Evolutionary conservation across 176 grass and related monocot genomes (phyloP).

Genomic region (Poa pratensis): DNA sequence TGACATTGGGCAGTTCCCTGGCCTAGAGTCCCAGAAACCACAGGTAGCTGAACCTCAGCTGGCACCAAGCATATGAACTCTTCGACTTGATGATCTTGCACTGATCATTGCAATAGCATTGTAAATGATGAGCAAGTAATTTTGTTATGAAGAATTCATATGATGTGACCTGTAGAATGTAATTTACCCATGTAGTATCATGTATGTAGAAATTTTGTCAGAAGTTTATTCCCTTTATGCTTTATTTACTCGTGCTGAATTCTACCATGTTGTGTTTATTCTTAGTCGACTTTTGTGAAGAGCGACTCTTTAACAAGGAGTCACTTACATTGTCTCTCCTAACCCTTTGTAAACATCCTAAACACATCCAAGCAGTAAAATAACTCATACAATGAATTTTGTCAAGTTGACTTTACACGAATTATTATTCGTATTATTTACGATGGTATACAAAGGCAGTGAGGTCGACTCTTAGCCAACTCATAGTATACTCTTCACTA

Average conservation of each 20-base stretch:
- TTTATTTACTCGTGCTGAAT: neutral
- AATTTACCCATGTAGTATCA: neutral
- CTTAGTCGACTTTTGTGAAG: too few relatives aligned
- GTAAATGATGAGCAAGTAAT: slow-evolving; percentile 44
- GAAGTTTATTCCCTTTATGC: neutral
- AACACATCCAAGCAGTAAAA: too few relatives aligned
- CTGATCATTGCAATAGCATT: slow-evolving; percentile 37
- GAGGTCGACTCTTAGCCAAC: too few relatives aligned
- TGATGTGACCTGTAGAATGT: slow-evolving; percentile 23
- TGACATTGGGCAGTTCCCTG: slow-evolving; percentile 89
- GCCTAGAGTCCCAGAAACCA: slow-evolving; percentile 53
- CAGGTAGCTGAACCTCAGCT: slow-evolving; percentile 53
- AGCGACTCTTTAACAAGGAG: too few relatives aligned
- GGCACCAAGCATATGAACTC: slow-evolving; percentile 25
- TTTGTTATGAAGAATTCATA: neutral
- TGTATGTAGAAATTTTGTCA: slow-evolving; percentile 30
- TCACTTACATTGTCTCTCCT: too few relatives aligned
- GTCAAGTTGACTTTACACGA: too few relatives aligned
- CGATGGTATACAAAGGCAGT: too few relatives aligned
- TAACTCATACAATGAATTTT: too few relatives aligned
- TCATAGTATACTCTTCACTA: too few relatives aligned
- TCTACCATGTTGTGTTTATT: neutral
- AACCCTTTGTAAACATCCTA: too few relatives aligned
- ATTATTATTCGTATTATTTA: too few relatives aligned
- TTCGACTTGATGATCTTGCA: slow-evolving; percentile 9